Evolutionary conservation across 2,329 filamentous ascomycete genomes (phyloP).

Genomic region (Epichloe scottii): DNA sequence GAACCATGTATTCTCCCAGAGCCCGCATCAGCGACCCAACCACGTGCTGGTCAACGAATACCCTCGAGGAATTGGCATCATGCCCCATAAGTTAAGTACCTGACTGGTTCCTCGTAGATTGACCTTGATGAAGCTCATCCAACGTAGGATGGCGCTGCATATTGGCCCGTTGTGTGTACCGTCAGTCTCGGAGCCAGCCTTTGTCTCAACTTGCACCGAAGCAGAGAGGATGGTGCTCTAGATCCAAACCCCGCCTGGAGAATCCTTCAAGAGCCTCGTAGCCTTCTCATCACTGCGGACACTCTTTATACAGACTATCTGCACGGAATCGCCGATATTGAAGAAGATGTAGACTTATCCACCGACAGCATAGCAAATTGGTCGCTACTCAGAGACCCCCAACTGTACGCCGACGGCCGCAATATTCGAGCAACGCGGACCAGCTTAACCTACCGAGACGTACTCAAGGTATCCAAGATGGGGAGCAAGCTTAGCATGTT

Average conservation of each 20-base stretch:
- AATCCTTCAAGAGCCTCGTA: constrained; percentile 74
- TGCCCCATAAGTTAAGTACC: constrained; percentile 65
- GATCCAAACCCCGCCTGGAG: constrained; percentile 36
- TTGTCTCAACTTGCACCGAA: constrained; percentile 64
- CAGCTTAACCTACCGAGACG: constrained; percentile 76
- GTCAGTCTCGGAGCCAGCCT: constrained; percentile 70
- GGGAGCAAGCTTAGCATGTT: constrained; percentile 52
- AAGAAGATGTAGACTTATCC: constrained; percentile 53
- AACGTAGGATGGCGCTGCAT: constrained; percentile 62
- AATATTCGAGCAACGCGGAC: constrained; percentile 49
- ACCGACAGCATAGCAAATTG: constrained; percentile 58
- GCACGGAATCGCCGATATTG: constrained; percentile 59
- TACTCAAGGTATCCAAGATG: constrained; percentile 65
- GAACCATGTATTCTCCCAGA: constrained; percentile 40
- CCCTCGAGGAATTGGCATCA: constrained; percentile 76
- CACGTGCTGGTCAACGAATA: constrained; percentile 95
- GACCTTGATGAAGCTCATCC: constrained; percentile 20
- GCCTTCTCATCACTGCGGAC: constrained; percentile 60
- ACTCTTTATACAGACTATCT: constrained; percentile 57
- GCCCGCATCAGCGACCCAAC: constrained; percentile 68
- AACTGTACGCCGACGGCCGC: constrained; percentile 34
- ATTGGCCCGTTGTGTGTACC: constrained; percentile 79
- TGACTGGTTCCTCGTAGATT: constrained; percentile 6
- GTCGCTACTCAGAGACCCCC: constrained; percentile 44
- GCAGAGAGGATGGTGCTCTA: constrained; percentile 47